Evolutionary conservation across 1,139 yeast genomes (phyloP), one percentile per base, ranked within the genome.

Genomic region (Scheffersomyces lignicola): DNA sequence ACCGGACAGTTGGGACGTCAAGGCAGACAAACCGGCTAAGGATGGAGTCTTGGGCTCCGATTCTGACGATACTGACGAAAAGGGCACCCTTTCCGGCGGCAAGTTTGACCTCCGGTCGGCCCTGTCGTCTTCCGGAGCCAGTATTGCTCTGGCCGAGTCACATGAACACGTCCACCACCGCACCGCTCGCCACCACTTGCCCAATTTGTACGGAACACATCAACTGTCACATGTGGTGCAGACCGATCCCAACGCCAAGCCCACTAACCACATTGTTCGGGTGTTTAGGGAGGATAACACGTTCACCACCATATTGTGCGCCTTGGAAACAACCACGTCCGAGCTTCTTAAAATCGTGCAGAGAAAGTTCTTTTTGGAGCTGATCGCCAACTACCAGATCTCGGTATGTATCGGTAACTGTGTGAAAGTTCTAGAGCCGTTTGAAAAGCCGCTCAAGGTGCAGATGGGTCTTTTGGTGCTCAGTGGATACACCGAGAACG

Each of bases 1-100:
- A 1, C 92, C 92, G 0, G 90, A 83, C 50, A 78, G 84, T 51
- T 83, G 92, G 92, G 90, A 82, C 45, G 87, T 83, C 7, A 80
- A 77, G 43, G 61, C 62, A 4, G 70, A 52, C 13, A 44, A 37
- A 23, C 23, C 32, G 12, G 25, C 12, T 16, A 28, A 29, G 11
- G 20, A 29, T 24, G 39, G 32, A 22, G 32, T 26, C n/a, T 13
- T 28, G 3, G 32, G 24, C 28, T 26, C 24, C n/a, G 35, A 24
- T 9, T 27, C 25, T 11, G 36, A 39, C 14, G 33, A 27, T 18
- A 29, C 33, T 3, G 40, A 37, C 15, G 15, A 26, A 15, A 26
- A 26, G 17, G 32, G 18, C 23, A 29, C 30, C 7, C 17, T 25
- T 7, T 18, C 21, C 9, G n/a, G 24, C n/a, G 12, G 13, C 18